These are phyloP conservation scores for Gossypium sturtianum DNA, from an alignment of 345 rosid genomes.

Conservation along the genomic window DNA sequence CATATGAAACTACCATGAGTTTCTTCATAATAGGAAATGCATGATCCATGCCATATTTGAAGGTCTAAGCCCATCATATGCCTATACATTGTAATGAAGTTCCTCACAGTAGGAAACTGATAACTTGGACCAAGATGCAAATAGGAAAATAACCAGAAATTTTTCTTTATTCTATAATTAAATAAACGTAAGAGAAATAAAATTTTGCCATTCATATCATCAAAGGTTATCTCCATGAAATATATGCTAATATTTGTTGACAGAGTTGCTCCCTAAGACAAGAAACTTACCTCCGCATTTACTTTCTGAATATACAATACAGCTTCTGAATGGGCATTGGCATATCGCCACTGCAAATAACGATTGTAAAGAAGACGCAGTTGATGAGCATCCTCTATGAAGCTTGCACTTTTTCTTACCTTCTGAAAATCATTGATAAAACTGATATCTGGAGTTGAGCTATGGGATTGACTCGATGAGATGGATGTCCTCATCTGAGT, in stretches of 20 bases:
- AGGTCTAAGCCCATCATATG: neutral
- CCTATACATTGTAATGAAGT: neutral
- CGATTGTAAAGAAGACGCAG: constrained; percentile 76
- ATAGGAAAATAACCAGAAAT: neutral
- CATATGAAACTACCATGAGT: neutral
- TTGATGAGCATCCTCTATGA: constrained; percentile 89
- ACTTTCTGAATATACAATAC: constrained; percentile 60
- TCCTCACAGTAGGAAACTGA: neutral
- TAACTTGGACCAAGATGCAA: neutral
- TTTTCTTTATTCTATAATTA: neutral
- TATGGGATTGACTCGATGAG: constrained; percentile 43
- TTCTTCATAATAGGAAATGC: neutral
- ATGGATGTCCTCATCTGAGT: constrained; percentile 49
- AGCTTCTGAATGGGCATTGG: constrained; percentile 68
- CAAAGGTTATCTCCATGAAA: neutral
- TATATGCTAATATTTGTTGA: neutral
- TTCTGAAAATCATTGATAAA: constrained; percentile 77
- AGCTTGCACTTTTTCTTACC: constrained; percentile 59
- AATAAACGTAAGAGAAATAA: neutral
- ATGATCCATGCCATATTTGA: neutral
- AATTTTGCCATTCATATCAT: neutral
- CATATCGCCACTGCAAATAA: constrained; percentile 87
- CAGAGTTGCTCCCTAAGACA: neutral
- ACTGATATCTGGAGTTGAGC: constrained; percentile 76
- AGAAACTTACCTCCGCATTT: constrained; percentile 65